A percentile compares a stretch with the other conserved stretches of the same genome.
phyloP scores from a whole-genome alignment of 2,329 filamentous ascomycete genomes.

The Cladorrhinum sp. region DNA sequence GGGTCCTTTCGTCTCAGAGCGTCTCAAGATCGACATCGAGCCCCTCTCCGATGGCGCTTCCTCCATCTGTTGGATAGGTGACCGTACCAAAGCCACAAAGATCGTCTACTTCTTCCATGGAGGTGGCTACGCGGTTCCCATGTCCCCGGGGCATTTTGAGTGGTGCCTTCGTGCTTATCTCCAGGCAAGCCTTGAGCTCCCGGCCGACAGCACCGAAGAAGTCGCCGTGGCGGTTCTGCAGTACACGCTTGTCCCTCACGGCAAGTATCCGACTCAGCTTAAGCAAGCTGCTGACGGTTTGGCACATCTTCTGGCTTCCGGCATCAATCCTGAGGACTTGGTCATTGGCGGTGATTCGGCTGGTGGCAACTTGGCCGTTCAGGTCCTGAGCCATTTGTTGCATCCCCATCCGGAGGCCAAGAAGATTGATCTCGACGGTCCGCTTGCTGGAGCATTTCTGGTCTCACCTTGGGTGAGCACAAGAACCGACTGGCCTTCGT shows the following conservation, averaged over 20 bases:
- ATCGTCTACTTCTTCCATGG: conserved; percentile 33
- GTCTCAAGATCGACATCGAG: conserved; percentile 21
- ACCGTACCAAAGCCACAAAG: conserved; percentile 28
- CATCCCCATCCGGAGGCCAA: conserved; percentile 30
- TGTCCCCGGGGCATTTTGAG: conserved; percentile 25
- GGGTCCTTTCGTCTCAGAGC: conserved; percentile 6
- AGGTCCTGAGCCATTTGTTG: conserved; percentile 34
- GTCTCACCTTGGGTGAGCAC: conserved; percentile 35
- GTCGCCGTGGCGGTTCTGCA: conserved; percentile 35
- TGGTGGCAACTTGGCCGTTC: conserved; percentile 35
- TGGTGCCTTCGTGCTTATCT: conserved; percentile 31
- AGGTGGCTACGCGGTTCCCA: conserved; percentile 30
- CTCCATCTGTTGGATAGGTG: conserved; percentile 32
- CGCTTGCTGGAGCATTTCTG: conserved; percentile 33
- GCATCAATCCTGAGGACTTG: conserved; percentile 32
- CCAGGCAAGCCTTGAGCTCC: conserved; percentile 4
- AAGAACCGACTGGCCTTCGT: conserved; percentile 24
- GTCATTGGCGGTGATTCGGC: conserved; percentile 39
- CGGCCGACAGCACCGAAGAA: conserved; percentile 13
- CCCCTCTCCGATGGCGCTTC: conserved; percentile 23
- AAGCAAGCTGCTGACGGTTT: conserved; percentile 34
- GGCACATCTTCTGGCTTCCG: conserved; percentile 30
- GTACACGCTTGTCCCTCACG: conserved; percentile 35
- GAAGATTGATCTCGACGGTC: conserved; percentile 27
- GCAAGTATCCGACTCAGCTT: conserved; percentile 33